phyloP scores from a whole-genome alignment of 495 filamentous ascomycete genomes.

The Aspergillus affinis region DNA sequence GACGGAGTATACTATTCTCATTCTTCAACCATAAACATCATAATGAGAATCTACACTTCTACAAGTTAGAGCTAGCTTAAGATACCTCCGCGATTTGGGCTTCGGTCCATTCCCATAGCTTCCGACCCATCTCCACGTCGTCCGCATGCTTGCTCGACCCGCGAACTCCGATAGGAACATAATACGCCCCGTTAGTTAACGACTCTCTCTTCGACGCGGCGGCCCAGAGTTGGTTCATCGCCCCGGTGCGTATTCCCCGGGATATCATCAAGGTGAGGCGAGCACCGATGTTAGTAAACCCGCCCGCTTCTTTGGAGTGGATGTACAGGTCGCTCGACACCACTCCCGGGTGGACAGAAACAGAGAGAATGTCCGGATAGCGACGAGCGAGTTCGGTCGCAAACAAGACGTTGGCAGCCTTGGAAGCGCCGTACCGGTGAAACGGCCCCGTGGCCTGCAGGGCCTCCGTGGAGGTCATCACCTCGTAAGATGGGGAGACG shows the following conservation, averaged over 20 bases:
- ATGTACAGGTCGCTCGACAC: constrained; percentile 56
- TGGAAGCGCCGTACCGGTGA: constrained; percentile 58
- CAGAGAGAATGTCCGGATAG: constrained; percentile 54
- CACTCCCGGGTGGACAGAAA: constrained; percentile 67
- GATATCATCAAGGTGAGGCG: constrained; percentile 24
- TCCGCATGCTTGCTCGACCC: constrained; percentile 37
- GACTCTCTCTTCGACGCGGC: constrained; percentile 32
- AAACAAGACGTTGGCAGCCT: constrained; percentile 63
- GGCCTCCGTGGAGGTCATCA: constrained; percentile 31
- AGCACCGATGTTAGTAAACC: constrained; percentile 27
- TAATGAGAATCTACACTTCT: neutral
- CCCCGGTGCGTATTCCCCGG: constrained; percentile 44
- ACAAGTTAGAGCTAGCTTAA: constrained; percentile 2
- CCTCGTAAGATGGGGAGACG: constrained; percentile 50
- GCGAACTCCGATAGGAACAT: constrained; percentile 52
- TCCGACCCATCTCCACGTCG: constrained; percentile 48
- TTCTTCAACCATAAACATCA: neutral
- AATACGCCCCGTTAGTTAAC: constrained; percentile 55
- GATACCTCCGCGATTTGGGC: constrained; percentile 39
- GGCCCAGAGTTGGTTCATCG: constrained; percentile 62
- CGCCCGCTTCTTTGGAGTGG: constrained; percentile 27
- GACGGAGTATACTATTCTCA: neutral
- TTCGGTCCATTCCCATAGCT: constrained; percentile 67
- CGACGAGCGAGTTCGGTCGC: constrained; percentile 59
- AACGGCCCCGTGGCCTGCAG: constrained; percentile 18